Evolutionary conservation across 2,329 filamentous ascomycete genomes (phyloP).

Genomic region (Colletotrichum spaethianum): DNA sequence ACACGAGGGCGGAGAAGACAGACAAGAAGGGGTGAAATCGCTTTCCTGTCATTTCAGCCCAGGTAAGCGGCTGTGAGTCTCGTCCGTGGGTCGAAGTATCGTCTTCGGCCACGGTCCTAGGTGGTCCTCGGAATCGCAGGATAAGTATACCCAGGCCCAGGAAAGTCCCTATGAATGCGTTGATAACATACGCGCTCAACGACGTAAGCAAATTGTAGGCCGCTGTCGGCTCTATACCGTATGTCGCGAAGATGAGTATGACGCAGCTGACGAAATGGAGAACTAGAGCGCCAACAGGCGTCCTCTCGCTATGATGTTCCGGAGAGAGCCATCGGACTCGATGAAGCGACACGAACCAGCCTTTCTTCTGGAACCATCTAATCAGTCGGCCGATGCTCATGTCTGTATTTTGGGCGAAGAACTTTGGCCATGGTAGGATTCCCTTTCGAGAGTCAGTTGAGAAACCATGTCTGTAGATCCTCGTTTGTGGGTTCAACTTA

Average conservation of each 20-base stretch:
- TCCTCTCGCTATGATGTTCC: constrained; percentile 53
- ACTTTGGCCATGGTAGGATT: constrained; percentile 64
- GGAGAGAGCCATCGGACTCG: constrained; percentile 50
- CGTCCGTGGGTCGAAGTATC: constrained; percentile 27
- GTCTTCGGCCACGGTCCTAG: constrained; percentile 41
- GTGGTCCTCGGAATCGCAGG: constrained; percentile 52
- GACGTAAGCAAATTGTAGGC: constrained; percentile 52
- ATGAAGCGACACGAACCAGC: constrained; percentile 48
- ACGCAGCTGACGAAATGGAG: constrained; percentile 53
- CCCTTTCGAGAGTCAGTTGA: constrained; percentile 48
- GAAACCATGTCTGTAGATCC: too few relatives aligned
- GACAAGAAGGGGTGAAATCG: constrained; percentile 50
- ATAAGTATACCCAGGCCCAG: constrained; percentile 54
- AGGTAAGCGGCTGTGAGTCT: constrained; percentile 43
- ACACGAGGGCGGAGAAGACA: constrained; percentile 49
- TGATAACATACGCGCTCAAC: constrained; percentile 52
- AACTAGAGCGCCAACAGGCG: constrained; percentile 53
- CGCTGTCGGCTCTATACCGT: constrained; percentile 42
- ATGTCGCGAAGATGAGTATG: constrained; percentile 54
- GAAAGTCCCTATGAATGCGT: constrained; percentile 52
- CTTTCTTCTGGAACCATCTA: constrained; percentile 49
- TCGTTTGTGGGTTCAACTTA: background rate
- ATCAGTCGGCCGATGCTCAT: constrained; percentile 52
- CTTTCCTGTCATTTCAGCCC: constrained; percentile 51
- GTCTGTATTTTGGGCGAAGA: constrained; percentile 60